Evolutionary conservation across 306 rosid species (phyloP).

Genomic region (Leucaena leucocephala): DNA sequence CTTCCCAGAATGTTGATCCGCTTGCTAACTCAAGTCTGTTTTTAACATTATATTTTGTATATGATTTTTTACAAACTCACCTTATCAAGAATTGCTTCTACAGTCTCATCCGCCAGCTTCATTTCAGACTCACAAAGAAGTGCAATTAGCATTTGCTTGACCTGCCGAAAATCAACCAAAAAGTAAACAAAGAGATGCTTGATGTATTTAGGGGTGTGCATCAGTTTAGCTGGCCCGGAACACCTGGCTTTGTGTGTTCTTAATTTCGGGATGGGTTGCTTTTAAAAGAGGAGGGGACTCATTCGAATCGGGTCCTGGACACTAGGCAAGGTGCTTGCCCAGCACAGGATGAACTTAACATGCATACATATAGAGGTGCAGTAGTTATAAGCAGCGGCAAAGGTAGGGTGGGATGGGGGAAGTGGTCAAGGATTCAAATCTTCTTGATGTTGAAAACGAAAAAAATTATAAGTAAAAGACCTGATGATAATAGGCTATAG

Average conservation of each 20-base stretch:
- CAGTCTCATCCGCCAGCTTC: slow-evolving; percentile 91
- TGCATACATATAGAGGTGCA: slow-evolving; percentile 7
- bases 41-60: neutral
- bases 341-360: neutral
- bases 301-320: neutral
- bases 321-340: too few relatives aligned
- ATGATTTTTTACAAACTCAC: slow-evolving; percentile 45
- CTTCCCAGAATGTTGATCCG: slow-evolving; percentile 8
- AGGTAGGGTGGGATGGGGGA: neutral
- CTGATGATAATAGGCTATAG: neutral
- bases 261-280: neutral
- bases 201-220: neutral
- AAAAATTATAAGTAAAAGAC: neutral
- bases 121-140: slow-evolving; percentile 96
- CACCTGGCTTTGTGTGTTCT: neutral
- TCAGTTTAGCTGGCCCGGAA: neutral
- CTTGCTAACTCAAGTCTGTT: neutral
- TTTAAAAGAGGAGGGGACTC: neutral
- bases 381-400: neutral
- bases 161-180: slow-evolving; percentile 54
- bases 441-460: neutral
- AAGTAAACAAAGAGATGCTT: neutral
- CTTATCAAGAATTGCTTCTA: slow-evolving; percentile 84
- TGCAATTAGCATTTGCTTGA: slow-evolving; percentile 93
- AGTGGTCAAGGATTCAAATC: neutral